Evolutionary conservation across 768 basidiomycete species (phyloP), one percentile per base, ranked within the genome.

Genomic region (Lentinus tigrinus): DNA sequence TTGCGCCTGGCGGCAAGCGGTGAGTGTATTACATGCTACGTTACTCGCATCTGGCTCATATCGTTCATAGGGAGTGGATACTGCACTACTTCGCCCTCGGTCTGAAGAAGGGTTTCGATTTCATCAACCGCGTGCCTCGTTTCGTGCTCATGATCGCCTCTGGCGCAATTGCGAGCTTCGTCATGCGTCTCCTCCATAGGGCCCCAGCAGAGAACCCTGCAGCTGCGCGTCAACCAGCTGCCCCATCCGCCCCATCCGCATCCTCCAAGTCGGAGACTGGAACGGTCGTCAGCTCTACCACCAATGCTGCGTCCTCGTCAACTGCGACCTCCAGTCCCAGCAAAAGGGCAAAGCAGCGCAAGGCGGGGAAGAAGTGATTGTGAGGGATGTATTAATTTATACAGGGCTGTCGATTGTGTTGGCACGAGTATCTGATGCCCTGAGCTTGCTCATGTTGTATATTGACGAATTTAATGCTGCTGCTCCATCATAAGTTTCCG

Each of bases 1-100:
- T 82, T 63, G 82, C 83, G 9, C 93, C 93, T 8, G 92, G 91
- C 38, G 93, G 93, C 39, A 78, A 78, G 54, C 80, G 85, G 93
- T 91, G 67, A 27, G 77, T 67, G 49, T 39, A 21, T 36, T 17
- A 9, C 52, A 47, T 37, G 67, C 56, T 21, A 13, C 38, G 37
- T 26, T 42, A 14, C 8, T 11, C 19, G 26, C 7, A 8, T 39
- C 36, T 40, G 57, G 52, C 42, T 34, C 43, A 50, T 54, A 24
- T 9, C 39, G 39, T 48, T 46, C 61, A 57, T 61, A 93, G 91
- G 54, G 91, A 91, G 76, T 85, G 75, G 69, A 63, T 90, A 26
- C 73, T 92, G 74, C 81, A 87, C 58, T 81, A 80, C 66, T 66
- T 84, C 48, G 87, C 87, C 0, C 63, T 77, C 27, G 70, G 65